Evolutionary conservation across 768 basidiomycete genomes (phyloP), one percentile per base, ranked within the genome.

Genomic region (Boletus tylopilopsis): DNA sequence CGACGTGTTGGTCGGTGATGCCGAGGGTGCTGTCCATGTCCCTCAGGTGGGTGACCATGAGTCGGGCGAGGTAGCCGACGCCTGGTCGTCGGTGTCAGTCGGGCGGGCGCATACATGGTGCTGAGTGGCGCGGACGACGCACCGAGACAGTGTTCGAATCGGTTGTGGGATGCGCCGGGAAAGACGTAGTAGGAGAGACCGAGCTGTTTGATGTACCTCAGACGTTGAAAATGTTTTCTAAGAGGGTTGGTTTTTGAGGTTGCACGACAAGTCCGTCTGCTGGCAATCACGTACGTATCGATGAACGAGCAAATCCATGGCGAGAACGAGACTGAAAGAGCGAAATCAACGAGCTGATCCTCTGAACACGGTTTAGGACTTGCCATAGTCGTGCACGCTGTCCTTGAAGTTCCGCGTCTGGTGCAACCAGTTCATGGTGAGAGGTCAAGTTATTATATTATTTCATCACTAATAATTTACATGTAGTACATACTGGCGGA

Each of bases 141-240:
- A 85, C 90, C 90, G n/a, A 93, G 70, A 53, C 78, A 85, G 60
- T 93, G 90, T 56, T 92, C 90, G 56, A 93, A 91, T 0, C 90
- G 79, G 50, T 82, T 90, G 58, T 92, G 90, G 0, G 85, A 77
- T 0, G 86, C 90, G 2, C 86, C 79, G 0, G 84, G 81, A 79
- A 85, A 92, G 24, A 92, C 85, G 53, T 78, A 81, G 55, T 81
- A 84, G 0, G 85, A 78, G 5, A 85, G 80, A 1, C 90, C 90
- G 8, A 93, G 80, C 60, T 93, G 90, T 54, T 91, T 90, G 58
- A 93, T 77, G 47, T 77, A 67, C 27, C 90, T 76, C 38, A 93
- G 72, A 3, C 90, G 77, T 58, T 93, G 90, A 58, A 92, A 91
- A 41, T 88, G 83, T 48, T 72, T 75, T 8, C 86, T 89, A 59